A percentile compares a stretch with the other conserved stretches of the same genome.
These are phyloP conservation scores for Coprinellus micaceus DNA, from an alignment of 768 basidiomycete species.

Conservation along the genomic window DNA sequence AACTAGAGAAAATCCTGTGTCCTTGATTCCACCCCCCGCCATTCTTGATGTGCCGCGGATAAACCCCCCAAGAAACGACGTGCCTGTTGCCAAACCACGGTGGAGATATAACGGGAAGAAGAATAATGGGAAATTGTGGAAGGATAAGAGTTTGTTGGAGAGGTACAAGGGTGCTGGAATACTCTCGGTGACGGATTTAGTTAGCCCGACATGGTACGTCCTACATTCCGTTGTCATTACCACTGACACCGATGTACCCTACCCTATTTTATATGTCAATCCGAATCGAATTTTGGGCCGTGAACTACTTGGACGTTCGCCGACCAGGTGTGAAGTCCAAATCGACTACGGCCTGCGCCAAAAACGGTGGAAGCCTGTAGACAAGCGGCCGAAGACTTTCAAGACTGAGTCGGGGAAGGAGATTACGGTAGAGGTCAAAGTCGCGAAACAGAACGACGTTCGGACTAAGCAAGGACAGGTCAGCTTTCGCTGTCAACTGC, in stretches of 20 bases:
- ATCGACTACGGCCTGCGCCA: constrained; percentile 73
- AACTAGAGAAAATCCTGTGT: not conserved
- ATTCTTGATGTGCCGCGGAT: not conserved
- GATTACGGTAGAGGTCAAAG: constrained; percentile 48
- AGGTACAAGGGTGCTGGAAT: constrained; percentile 42
- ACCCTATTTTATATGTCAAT: no score
- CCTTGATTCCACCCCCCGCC: not conserved
- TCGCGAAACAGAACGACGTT: constrained; percentile 54
- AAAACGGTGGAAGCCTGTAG: constrained; percentile 44
- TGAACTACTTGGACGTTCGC: no score
- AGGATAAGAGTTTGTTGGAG: constrained; percentile 19
- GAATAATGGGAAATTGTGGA: constrained; percentile 24
- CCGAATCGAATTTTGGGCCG: no score
- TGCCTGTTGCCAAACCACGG: not conserved
- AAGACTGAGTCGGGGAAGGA: constrained; percentile 53
- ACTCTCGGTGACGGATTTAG: constrained; percentile 62
- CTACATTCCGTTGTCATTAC: no score
- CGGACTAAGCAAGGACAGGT: constrained; percentile 55
- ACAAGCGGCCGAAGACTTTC: constrained; percentile 53
- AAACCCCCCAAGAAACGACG: not conserved
- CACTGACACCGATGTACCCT: no score
- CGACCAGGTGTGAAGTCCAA: constrained; percentile 74
- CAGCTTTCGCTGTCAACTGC: no score
- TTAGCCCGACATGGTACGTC: constrained; percentile 54
- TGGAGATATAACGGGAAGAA: constrained; percentile 14